phyloP scores from a whole-genome alignment of 78 protist species.

The Dictyostelium firmibasis region DNA sequence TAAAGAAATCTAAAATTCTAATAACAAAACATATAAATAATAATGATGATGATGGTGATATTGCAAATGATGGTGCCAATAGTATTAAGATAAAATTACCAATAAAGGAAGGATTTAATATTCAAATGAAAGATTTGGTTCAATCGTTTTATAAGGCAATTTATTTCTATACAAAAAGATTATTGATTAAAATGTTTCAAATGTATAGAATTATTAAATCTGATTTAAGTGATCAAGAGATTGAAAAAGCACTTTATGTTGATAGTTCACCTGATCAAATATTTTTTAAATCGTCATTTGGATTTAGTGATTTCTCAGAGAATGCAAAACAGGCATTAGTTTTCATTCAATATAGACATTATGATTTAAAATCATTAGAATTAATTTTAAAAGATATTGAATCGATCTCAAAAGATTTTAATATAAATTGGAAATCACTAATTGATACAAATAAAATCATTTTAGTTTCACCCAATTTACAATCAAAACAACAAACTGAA shows the following conservation, averaged over 20 bases:
- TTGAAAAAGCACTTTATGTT: background rate
- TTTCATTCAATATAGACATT: background rate
- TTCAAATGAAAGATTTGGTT: background rate
- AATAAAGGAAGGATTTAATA: background rate
- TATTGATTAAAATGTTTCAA: background rate
- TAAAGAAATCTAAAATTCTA: background rate
- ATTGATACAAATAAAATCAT: background rate
- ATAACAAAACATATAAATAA: background rate
- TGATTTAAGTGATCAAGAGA: background rate
- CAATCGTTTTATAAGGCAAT: background rate
- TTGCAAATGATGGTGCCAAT: background rate
- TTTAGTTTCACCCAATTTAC: background rate
- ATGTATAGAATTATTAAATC: background rate
- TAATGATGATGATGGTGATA: background rate
- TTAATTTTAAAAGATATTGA: background rate
- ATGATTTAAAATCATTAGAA: background rate
- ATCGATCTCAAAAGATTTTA: background rate
- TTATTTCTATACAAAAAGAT: background rate
- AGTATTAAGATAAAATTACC: background rate
- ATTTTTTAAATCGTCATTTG: background rate
- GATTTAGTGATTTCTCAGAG: background rate
- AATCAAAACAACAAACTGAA: background rate
- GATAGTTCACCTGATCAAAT: conserved; percentile 10
- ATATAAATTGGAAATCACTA: background rate
- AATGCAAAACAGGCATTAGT: background rate